Percentiles rank a stretch among this genome's conserved stretches.
Conservation (phyloP, 1,139 yeast species). For the Yamadazyma siamensis region DNA sequence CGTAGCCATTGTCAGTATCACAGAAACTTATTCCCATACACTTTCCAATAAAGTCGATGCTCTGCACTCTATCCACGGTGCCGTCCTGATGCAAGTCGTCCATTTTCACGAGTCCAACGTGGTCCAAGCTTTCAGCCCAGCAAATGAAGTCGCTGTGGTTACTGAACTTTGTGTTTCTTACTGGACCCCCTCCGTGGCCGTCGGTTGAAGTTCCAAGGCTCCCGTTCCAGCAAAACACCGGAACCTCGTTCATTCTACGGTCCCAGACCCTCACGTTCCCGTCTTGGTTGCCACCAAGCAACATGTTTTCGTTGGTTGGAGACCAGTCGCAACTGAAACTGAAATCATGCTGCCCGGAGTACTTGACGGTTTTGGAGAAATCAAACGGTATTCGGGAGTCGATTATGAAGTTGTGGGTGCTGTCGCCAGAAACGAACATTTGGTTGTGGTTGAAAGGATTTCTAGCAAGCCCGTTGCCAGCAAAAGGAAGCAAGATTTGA, state of each 20-base stretch:
- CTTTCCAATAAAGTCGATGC: slow-evolving; percentile 55
- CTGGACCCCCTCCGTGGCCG: slow-evolving; percentile 44
- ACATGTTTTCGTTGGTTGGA: slow-evolving; percentile 32
- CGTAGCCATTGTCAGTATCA: slow-evolving; percentile 41
- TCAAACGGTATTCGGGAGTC: slow-evolving; percentile 33
- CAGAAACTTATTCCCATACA: slow-evolving; percentile 54
- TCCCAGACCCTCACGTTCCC: slow-evolving; percentile 57
- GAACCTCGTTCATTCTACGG: slow-evolving; percentile 27
- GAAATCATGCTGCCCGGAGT: slow-evolving; percentile 51
- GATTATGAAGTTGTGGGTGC: slow-evolving; percentile 36
- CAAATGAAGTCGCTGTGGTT: slow-evolving; percentile 42
- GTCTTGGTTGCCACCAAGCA: slow-evolving; percentile 63
- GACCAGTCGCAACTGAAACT: slow-evolving; percentile 66
- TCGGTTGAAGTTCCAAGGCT: slow-evolving; percentile 29
- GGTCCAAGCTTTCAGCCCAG: slow-evolving; percentile 63
- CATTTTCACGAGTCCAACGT: slow-evolving; percentile 48
- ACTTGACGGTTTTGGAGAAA: slow-evolving; percentile 3
- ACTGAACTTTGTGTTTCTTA: slow-evolving; percentile 53
- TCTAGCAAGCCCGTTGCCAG: slow-evolving; percentile 50
- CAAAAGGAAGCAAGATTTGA: slow-evolving; percentile 33
- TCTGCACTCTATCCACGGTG: slow-evolving; percentile 35
- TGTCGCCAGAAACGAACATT: slow-evolving; percentile 51
- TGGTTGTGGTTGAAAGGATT: slow-evolving; percentile 34
- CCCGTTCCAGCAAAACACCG: slow-evolving; percentile 35
- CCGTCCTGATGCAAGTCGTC: slow-evolving; percentile 20